These are phyloP conservation scores for Oxyria digyna DNA, from an alignment of 148 eudicot species.

Conservation along the genomic window DNA sequence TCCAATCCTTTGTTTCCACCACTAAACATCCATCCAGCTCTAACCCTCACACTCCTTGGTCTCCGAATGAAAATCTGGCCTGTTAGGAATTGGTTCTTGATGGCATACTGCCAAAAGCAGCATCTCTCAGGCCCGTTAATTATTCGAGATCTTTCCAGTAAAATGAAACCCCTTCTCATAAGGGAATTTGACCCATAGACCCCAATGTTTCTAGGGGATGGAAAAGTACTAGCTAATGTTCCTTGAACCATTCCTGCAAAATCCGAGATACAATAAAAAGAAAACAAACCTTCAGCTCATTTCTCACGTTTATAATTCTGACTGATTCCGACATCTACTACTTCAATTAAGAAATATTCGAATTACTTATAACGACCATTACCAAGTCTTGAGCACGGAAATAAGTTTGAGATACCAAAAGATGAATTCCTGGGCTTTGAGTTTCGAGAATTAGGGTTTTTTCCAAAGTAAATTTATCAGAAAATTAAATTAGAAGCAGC, in stretches of 20 bases:
- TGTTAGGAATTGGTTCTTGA: slow-evolving; percentile 20
- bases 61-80: slow-evolving; percentile 19
- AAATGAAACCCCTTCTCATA: slow-evolving; percentile 22
- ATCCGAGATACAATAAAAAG: neutral
- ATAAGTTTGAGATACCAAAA: neutral
- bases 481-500: neutral
- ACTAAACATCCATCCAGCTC: slow-evolving; percentile 77
- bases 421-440: neutral
- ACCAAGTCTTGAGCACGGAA: neutral
- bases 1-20: slow-evolving; percentile 52
- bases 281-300: neutral
- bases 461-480: neutral
- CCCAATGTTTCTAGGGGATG: slow-evolving; percentile 39
- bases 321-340: neutral
- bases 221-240: slow-evolving; percentile 39
- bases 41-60: slow-evolving; percentile 29
- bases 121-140: slow-evolving; percentile 24
- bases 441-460: neutral
- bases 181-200: slow-evolving; percentile 30
- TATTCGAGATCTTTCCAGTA: slow-evolving; percentile 19
- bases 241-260: slow-evolving; percentile 25
- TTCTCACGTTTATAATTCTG: neutral
- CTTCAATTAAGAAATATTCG: neutral
- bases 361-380: neutral
- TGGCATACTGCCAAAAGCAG: slow-evolving; percentile 22